Percentiles rank a stretch among this genome's conserved stretches.
These are phyloP conservation scores for Russula emetica DNA, from an alignment of 768 basidiomycete species.

Conservation along the genomic window DNA sequence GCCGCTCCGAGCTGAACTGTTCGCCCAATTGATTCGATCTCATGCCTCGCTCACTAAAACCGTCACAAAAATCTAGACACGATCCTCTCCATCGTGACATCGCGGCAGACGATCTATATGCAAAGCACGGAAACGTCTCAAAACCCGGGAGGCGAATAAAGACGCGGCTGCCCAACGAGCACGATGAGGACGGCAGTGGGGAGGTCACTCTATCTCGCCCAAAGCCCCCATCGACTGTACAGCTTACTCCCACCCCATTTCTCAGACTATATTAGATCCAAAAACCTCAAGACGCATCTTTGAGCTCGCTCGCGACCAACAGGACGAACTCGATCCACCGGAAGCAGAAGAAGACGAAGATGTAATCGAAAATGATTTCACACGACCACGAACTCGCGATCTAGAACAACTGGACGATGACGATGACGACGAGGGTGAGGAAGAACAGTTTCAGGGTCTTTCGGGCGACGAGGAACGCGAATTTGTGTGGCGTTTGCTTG, in stretches of 20 bases:
- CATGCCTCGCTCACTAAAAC: slow-evolving; percentile 65
- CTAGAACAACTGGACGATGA: slow-evolving; percentile 43
- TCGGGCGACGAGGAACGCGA: slow-evolving; percentile 45
- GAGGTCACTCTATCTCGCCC: not conserved
- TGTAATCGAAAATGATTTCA: slow-evolving; percentile 33
- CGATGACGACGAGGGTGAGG: slow-evolving; percentile 56
- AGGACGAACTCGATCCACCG: slow-evolving; percentile 68
- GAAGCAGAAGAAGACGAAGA: slow-evolving; percentile 34
- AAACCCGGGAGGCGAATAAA: slow-evolving; percentile 74
- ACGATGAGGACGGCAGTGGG: slow-evolving; percentile 50
- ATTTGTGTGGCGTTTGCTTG: slow-evolving; percentile 38
- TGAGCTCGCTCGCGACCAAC: slow-evolving; percentile 88
- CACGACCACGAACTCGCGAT: slow-evolving; percentile 29
- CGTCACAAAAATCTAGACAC: slow-evolving; percentile 59
- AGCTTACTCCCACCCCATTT: slow-evolving; percentile 1
- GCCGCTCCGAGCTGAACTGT: not conserved
- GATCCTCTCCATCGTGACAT: slow-evolving; percentile 87
- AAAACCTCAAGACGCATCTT: slow-evolving; percentile 86
- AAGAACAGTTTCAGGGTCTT: slow-evolving; percentile 44
- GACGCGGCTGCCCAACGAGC: slow-evolving; percentile 40
- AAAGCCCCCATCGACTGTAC: not conserved
- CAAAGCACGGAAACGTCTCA: slow-evolving; percentile 74
- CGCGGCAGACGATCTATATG: slow-evolving; percentile 67
- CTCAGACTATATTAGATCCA: slow-evolving; percentile 66
- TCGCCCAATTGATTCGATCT: not conserved